Conservation (phyloP, 2,329 filamentous ascomycete species). For the Stemphylium beticola region DNA sequence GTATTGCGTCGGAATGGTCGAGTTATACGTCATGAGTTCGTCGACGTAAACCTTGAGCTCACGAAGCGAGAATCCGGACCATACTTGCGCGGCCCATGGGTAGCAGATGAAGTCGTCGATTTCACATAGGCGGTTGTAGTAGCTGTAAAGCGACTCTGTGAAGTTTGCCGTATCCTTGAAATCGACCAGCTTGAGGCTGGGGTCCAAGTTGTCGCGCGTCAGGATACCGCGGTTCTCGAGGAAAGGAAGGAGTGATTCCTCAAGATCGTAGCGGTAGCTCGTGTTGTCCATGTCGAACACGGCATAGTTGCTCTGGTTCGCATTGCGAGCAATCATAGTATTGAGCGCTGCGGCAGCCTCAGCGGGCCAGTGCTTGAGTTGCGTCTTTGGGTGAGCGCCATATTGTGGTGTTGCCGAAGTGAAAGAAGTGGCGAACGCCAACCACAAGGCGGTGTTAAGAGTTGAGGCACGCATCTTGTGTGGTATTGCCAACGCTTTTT, state of each 20-base stretch:
- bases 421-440: slow-evolving; percentile 15
- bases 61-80: slow-evolving; percentile 34
- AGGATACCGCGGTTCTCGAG: slow-evolving; percentile 42
- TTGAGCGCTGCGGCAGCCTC: slow-evolving; percentile 34
- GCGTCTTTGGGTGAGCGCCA: slow-evolving; percentile 21
- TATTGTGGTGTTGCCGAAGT: slow-evolving; percentile 22
- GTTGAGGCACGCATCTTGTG: slow-evolving; percentile 11
- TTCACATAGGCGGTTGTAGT: slow-evolving; percentile 40
- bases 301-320: slow-evolving; percentile 41
- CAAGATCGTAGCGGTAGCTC: slow-evolving; percentile 38
- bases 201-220: slow-evolving; percentile 37
- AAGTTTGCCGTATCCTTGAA: slow-evolving; percentile 43
- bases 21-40: slow-evolving; percentile 37
- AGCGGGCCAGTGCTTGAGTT: slow-evolving; percentile 35
- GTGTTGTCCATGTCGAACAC: slow-evolving; percentile 45
- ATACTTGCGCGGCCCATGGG: slow-evolving; percentile 39
- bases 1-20: slow-evolving; percentile 30
- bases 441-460: slow-evolving; percentile 29
- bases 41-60: slow-evolving; percentile 38
- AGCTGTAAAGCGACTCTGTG: slow-evolving; percentile 40
- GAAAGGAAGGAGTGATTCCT: slow-evolving; percentile 39
- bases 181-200: slow-evolving; percentile 36
- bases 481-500: neutral
- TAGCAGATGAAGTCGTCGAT: slow-evolving; percentile 41
- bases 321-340: slow-evolving; percentile 37